Percentiles rank a stretch among this genome's conserved stretches.
Evolutionary conservation across 2,329 filamentous ascomycete species (phyloP).

Genomic region (Microcyclospora tardicrescens): DNA sequence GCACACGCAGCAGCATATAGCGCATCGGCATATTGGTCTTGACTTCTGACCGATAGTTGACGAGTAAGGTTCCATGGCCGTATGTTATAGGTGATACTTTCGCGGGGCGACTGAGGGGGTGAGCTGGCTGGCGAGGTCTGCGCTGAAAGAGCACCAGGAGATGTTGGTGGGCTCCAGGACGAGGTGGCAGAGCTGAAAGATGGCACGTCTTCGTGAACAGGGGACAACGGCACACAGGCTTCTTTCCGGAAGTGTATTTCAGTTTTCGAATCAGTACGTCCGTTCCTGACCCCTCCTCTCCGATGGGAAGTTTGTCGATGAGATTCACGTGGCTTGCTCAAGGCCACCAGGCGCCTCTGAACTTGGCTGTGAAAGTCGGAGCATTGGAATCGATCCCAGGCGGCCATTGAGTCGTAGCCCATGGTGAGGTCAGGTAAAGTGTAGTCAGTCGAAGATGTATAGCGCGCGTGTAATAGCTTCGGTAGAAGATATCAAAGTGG

Average conservation of each 20-base stretch:
- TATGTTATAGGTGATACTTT: slow-evolving; percentile 1
- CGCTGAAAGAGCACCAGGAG: slow-evolving; percentile 11
- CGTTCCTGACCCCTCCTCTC: no score
- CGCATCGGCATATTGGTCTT: slow-evolving; percentile 11
- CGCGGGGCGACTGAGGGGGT: slow-evolving; percentile 6
- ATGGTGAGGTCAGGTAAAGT: not conserved
- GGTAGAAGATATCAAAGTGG: no score
- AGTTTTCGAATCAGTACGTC: no score
- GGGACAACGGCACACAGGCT: slow-evolving; percentile 4
- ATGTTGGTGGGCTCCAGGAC: slow-evolving; percentile 20
- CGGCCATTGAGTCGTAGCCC: slow-evolving; percentile 14
- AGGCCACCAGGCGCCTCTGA: not conserved
- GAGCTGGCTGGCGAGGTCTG: slow-evolving; percentile 5
- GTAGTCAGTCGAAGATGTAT: no score
- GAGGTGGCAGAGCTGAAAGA: slow-evolving; percentile 16
- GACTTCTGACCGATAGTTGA: slow-evolving; percentile 6
- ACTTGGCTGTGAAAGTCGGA: not conserved
- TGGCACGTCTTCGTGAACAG: slow-evolving; percentile 8
- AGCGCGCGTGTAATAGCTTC: no score
- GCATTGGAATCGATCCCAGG: slow-evolving; percentile 8
- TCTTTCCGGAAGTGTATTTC: no score
- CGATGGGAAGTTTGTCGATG: no score
- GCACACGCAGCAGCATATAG: slow-evolving; percentile 19
- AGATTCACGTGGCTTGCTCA: no score
- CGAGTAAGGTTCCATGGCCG: not conserved